These are phyloP conservation scores for Colletotrichum gigasporum DNA, from an alignment of 2,329 filamentous ascomycete genomes.

Conservation along the genomic window DNA sequence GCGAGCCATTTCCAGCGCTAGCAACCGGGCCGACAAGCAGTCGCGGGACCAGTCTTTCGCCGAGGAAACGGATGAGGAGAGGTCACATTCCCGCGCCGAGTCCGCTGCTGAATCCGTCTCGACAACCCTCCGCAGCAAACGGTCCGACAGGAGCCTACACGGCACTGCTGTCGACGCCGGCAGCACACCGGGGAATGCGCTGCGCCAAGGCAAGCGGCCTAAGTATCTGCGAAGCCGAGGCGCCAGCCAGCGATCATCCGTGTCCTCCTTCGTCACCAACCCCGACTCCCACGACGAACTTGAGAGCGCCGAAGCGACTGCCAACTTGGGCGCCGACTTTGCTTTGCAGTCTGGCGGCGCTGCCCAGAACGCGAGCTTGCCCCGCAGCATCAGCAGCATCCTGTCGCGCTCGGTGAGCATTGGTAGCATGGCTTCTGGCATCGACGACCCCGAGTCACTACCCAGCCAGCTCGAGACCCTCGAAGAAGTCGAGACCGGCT, in stretches of 20 bases:
- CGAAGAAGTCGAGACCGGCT: slow-evolving; percentile 55
- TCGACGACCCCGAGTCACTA: slow-evolving; percentile 64
- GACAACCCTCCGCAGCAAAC: slow-evolving; percentile 41
- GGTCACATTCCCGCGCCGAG: slow-evolving; percentile 41
- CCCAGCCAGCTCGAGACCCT: slow-evolving; percentile 59
- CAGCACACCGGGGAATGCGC: slow-evolving; percentile 55
- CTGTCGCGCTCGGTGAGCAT: slow-evolving; percentile 84
- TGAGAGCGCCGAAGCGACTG: slow-evolving; percentile 79
- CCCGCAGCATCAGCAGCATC: slow-evolving; percentile 60
- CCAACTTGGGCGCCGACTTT: slow-evolving; percentile 76
- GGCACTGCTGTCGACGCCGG: slow-evolving; percentile 52
- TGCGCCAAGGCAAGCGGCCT: slow-evolving; percentile 58
- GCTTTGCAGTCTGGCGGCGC: slow-evolving; percentile 85
- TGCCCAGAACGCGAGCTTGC: slow-evolving; percentile 63
- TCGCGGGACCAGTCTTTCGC: slow-evolving; percentile 34
- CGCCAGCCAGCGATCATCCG: slow-evolving; percentile 67
- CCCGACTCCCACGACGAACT: slow-evolving; percentile 65
- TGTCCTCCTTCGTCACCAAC: slow-evolving; percentile 67
- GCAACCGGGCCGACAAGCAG: slow-evolving; percentile 38
- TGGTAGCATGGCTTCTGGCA: slow-evolving; percentile 86
- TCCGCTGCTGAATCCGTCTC: slow-evolving; percentile 36
- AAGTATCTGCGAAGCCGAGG: slow-evolving; percentile 68
- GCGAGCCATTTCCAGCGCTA: slow-evolving; percentile 58
- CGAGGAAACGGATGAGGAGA: slow-evolving; percentile 39
- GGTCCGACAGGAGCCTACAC: slow-evolving; percentile 44